Conservation (phyloP, 2,329 filamentous ascomycete species). For the Cercospora nicotianae region DNA sequence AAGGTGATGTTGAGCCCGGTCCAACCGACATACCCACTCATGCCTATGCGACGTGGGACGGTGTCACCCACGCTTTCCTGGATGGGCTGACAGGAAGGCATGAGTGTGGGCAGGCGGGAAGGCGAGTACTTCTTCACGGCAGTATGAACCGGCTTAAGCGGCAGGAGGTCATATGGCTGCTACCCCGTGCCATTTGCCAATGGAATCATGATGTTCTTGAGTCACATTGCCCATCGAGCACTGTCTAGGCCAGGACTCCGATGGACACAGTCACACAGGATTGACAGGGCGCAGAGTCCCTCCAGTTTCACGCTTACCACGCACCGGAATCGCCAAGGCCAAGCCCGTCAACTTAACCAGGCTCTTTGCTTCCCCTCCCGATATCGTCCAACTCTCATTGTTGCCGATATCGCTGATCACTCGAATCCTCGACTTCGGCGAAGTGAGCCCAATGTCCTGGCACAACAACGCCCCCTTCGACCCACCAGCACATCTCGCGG, state of each 20-base stretch:
- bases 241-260: background rate
- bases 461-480: constrained; percentile 29
- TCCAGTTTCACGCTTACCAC: constrained; percentile 10
- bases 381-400: constrained; percentile 8
- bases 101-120: background rate
- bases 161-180: background rate
- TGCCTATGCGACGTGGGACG: background rate
- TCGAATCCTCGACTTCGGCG: constrained; percentile 10
- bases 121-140: background rate
- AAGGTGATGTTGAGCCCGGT: background rate
- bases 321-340: background rate
- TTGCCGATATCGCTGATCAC: constrained; percentile 10
- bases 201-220: background rate
- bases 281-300: constrained; percentile 3
- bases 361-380: constrained; percentile 14
- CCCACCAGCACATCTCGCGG: constrained; percentile 17
- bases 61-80: background rate
- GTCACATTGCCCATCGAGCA: background rate
- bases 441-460: constrained; percentile 30
- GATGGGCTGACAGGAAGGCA: background rate
- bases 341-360: background rate
- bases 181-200: background rate
- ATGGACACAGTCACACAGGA: background rate
- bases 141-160: background rate
- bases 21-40: background rate